phyloP scores from a whole-genome alignment of 306 rosid species.

The Rosa multiflora region DNA sequence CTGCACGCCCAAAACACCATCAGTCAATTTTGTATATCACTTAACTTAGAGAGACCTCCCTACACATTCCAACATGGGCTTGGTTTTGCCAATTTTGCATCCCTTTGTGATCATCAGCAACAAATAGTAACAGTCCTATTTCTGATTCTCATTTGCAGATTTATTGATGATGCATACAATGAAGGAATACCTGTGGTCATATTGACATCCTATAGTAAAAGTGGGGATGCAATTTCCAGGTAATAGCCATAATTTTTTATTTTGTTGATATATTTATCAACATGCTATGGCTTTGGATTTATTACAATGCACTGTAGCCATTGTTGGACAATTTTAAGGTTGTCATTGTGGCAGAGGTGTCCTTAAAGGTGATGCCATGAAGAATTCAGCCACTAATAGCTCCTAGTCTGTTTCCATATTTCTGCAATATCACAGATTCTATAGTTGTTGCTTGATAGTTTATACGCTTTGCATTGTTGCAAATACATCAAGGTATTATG shows the following conservation, averaged over 20 bases:
- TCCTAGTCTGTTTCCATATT: neutral
- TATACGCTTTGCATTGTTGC: neutral
- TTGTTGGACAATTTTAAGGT: neutral
- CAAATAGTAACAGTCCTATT: constrained; percentile 2
- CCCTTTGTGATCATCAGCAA: neutral
- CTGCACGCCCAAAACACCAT: neutral
- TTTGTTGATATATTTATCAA: neutral
- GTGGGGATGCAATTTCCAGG: constrained; percentile 68
- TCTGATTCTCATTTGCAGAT: constrained; percentile 52
- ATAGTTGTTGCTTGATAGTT: neutral
- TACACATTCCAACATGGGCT: neutral
- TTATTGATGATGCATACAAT: constrained; percentile 68
- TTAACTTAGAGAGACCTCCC: neutral
- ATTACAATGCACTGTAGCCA: neutral
- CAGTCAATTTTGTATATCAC: neutral
- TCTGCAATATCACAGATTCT: neutral
- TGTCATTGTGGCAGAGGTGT: neutral
- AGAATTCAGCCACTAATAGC: neutral
- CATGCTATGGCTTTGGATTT: neutral
- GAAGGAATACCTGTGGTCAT: constrained; percentile 73
- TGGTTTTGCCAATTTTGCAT: neutral
- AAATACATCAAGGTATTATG: too few species aligned
- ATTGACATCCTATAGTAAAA: constrained; percentile 71
- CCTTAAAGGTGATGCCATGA: neutral
- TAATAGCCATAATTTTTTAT: constrained; percentile 16